Conservation (phyloP, 805 yeast species). For the Scheffersomyces ergatensis region DNA sequence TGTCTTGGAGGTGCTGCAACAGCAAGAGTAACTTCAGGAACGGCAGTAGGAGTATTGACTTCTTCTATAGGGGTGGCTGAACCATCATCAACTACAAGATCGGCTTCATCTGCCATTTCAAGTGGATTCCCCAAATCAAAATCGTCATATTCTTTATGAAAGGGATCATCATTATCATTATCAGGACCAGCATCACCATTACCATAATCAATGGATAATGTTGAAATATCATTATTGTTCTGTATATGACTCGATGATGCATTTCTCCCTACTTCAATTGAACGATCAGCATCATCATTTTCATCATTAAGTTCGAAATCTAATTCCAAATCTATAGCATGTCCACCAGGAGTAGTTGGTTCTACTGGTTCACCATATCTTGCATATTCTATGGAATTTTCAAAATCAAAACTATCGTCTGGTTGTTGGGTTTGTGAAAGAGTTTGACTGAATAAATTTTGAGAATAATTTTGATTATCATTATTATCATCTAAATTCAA, state of each 20-base stretch:
- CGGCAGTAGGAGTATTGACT: slow-evolving; percentile 15
- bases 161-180: slow-evolving; percentile 14
- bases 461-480: slow-evolving; percentile 4
- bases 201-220: slow-evolving; percentile 9
- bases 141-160: slow-evolving; percentile 16
- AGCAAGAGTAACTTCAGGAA: slow-evolving; percentile 8
- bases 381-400: slow-evolving; percentile 66
- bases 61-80: slow-evolving; percentile 7
- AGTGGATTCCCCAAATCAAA: slow-evolving; percentile 41
- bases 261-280: slow-evolving; percentile 57
- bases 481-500: slow-evolving; percentile 29
- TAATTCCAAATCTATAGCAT: slow-evolving; percentile 25
- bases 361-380: slow-evolving; percentile 30
- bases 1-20: slow-evolving; percentile 24
- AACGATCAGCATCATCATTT: slow-evolving; percentile 31
- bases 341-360: slow-evolving; percentile 1
- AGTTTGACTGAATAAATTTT: slow-evolving; percentile 21
- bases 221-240: slow-evolving; percentile 22
- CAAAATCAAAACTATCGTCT: slow-evolving; percentile 28
- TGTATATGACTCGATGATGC: slow-evolving; percentile 14
- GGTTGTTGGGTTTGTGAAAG: slow-evolving; percentile 29
- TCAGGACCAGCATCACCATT: slow-evolving; percentile 32
- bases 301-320: slow-evolving; percentile 57
- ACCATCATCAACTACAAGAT: slow-evolving; percentile 5
- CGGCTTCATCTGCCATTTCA: slow-evolving; percentile 27